Conservation (phyloP, 148 eudicot species). For the Chenopodium suecicum region DNA sequence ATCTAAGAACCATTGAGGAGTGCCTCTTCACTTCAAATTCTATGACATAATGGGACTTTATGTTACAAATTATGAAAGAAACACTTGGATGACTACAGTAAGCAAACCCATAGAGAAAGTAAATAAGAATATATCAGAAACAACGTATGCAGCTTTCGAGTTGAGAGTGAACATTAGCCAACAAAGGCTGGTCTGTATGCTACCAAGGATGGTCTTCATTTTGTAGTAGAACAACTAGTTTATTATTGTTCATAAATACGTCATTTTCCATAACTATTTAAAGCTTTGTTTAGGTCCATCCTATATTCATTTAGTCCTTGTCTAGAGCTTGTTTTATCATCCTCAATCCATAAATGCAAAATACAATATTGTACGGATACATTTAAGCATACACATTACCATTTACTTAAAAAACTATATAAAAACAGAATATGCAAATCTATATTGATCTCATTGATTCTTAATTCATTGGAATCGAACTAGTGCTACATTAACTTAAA, state of each 20-base stretch:
- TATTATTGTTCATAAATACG: neutral
- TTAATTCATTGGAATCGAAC: neutral
- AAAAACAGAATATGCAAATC: neutral
- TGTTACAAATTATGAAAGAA: neutral
- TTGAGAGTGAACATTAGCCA: neutral
- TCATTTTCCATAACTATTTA: neutral
- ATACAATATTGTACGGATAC: neutral
- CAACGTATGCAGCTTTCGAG: neutral
- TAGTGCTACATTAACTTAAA: neutral
- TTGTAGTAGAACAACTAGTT: neutral
- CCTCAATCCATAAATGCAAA: neutral
- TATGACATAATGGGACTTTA: neutral
- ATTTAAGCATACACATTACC: neutral
- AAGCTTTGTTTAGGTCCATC: neutral
- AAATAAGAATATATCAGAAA: neutral
- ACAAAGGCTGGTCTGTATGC: neutral
- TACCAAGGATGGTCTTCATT: neutral
- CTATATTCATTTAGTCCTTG: neutral
- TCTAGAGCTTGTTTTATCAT: neutral
- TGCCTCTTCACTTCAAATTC: neutral
- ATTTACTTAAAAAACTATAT: neutral
- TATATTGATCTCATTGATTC: neutral
- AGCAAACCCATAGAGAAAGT: neutral
- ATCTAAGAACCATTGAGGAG: neutral
- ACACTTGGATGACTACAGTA: neutral